These are phyloP conservation scores for Xylariomycetidae sp. DNA, from an alignment of 2,329 filamentous ascomycete genomes.

Conservation along the genomic window DNA sequence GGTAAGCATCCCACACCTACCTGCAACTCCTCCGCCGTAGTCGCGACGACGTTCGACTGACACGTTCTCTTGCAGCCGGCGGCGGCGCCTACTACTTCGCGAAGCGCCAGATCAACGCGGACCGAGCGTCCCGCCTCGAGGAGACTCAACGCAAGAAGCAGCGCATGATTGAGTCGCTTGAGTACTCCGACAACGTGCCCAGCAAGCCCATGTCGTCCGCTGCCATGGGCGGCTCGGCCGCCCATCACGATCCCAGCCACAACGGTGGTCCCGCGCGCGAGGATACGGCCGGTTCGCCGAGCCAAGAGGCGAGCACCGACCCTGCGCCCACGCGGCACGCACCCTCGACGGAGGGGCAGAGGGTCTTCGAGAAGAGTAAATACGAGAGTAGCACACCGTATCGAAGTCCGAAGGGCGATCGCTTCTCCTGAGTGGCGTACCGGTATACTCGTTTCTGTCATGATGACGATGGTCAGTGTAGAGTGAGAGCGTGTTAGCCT, in stretches of 20 bases:
- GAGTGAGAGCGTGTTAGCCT: too few species aligned
- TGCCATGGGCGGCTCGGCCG: slow-evolving; percentile 29
- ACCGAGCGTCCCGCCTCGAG: slow-evolving; percentile 67
- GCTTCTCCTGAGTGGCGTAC: slow-evolving; percentile 72
- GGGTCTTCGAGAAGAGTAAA: slow-evolving; percentile 73
- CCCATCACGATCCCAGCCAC: slow-evolving; percentile 6
- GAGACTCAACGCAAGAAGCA: slow-evolving; percentile 60
- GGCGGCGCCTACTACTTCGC: slow-evolving; percentile 93
- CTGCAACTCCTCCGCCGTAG: not conserved
- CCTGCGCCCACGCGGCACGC: slow-evolving; percentile 83
- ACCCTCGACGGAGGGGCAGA: slow-evolving; percentile 62
- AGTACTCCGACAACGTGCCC: slow-evolving; percentile 37
- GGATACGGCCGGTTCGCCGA: slow-evolving; percentile 55
- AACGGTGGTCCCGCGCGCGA: slow-evolving; percentile 45
- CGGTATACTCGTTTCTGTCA: too few species aligned
- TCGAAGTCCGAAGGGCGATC: slow-evolving; percentile 74
- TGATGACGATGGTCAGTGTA: too few species aligned
- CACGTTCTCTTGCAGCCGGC: slow-evolving; percentile 53
- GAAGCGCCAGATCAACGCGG: slow-evolving; percentile 88
- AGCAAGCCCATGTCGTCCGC: slow-evolving; percentile 28
- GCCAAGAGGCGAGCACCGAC: slow-evolving; percentile 67
- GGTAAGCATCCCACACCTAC: slow-evolving; percentile 45
- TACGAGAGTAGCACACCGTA: slow-evolving; percentile 78
- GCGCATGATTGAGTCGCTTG: slow-evolving; percentile 49
- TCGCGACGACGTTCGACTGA: not conserved